Conservation (phyloP, 441 rosid species). For the Raphanus hybrid region DNA sequence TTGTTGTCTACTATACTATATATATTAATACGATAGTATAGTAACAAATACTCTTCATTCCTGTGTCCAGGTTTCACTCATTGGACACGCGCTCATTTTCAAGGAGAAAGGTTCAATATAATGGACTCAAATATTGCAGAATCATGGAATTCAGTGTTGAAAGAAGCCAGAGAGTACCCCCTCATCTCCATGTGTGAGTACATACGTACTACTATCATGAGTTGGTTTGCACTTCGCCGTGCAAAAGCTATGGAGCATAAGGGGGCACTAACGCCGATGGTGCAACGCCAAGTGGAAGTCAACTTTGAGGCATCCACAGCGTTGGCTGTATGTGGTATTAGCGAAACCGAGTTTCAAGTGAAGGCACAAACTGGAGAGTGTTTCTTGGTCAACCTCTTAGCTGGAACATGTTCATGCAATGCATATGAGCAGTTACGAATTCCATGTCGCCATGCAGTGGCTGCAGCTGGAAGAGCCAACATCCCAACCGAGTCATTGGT, state of each 20-base stretch:
- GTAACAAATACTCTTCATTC: too few species aligned
- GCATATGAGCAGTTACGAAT: background rate
- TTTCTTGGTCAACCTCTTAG: background rate
- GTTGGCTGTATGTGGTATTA: background rate
- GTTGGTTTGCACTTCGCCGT: background rate
- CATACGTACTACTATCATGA: background rate
- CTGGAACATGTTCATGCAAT: background rate
- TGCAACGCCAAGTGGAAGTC: background rate
- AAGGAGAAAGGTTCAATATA: background rate
- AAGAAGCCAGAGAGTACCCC: background rate
- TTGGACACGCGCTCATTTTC: background rate
- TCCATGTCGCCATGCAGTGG: background rate
- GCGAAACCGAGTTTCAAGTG: background rate
- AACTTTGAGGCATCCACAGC: background rate
- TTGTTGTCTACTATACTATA: too few species aligned
- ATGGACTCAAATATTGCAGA: background rate
- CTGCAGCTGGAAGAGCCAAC: background rate
- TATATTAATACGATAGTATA: too few species aligned
- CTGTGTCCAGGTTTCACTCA: background rate
- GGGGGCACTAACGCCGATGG: background rate
- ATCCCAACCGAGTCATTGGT: background rate
- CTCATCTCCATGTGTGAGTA: background rate
- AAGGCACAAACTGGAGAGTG: background rate
- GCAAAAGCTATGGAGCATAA: background rate
- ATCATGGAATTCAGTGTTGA: background rate